Percentiles rank a stretch among this genome's conserved stretches.
phyloP scores from a whole-genome alignment of 1,284 basidiomycete species.

The Cutaneotrichosporon cavernicola region DNA sequence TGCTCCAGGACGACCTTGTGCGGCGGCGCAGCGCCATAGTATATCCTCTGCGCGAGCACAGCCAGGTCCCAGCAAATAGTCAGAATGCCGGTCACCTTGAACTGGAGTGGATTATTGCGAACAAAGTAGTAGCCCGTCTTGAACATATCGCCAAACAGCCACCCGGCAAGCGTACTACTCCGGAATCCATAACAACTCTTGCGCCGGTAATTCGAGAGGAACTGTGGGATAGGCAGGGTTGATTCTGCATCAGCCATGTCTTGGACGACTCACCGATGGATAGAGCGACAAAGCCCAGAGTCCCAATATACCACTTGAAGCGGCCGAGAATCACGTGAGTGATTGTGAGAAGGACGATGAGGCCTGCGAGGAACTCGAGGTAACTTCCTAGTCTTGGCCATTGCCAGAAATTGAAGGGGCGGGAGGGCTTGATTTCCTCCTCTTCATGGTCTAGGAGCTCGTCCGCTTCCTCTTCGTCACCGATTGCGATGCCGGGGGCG shows the following conservation, averaged over 20 bases:
- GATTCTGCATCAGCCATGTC: conserved; percentile 45
- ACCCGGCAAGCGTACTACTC: conserved; percentile 53
- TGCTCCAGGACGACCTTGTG: conserved; percentile 8
- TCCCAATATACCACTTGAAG: conserved; percentile 49
- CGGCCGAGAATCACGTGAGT: conserved; percentile 45
- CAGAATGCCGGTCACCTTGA: conserved; percentile 53
- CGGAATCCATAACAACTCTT: conserved; percentile 57
- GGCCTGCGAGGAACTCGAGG: conserved; percentile 55
- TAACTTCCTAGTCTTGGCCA: conserved; percentile 55
- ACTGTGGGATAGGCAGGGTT: conserved; percentile 58
- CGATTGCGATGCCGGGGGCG: background rate
- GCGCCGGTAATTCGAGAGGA: conserved; percentile 55
- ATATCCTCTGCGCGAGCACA: conserved; percentile 42
- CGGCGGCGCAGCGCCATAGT: conserved; percentile 38
- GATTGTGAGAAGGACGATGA: conserved; percentile 51
- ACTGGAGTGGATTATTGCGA: conserved; percentile 54
- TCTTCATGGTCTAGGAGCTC: conserved; percentile 1
- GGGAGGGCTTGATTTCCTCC: background rate
- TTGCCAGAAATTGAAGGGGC: conserved; percentile 55
- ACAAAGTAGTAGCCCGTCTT: conserved; percentile 56
- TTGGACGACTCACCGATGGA: conserved; percentile 47
- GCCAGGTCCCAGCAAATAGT: conserved; percentile 50
- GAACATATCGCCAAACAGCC: conserved; percentile 54
- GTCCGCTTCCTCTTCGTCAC: conserved; percentile 10
- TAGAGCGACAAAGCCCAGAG: conserved; percentile 57